Conservation (phyloP, 352 stramenopile genomes). For the Pythium chondricola region DNA sequence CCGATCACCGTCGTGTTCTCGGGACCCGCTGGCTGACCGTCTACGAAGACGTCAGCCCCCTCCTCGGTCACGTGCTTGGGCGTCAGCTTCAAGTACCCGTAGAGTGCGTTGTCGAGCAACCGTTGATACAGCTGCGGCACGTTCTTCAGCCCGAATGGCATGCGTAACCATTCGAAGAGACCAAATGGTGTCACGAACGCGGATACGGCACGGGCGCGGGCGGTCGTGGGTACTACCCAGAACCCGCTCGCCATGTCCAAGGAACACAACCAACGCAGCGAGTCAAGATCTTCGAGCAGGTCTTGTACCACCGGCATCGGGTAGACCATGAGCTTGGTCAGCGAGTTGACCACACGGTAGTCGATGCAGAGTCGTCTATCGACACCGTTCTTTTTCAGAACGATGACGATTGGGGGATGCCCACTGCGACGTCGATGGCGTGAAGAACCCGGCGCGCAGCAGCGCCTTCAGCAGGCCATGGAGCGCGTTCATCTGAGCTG, state of each 20-base stretch:
- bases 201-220: background rate
- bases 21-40: background rate
- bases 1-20: background rate
- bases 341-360: slow-evolving; percentile 7
- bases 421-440: slow-evolving; percentile 3
- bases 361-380: slow-evolving; percentile 12
- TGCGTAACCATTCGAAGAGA: slow-evolving; percentile 16
- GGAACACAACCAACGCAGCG: slow-evolving; percentile 7
- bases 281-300: background rate
- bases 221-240: slow-evolving; percentile 7
- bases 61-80: slow-evolving; percentile 1
- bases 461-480: slow-evolving; percentile 23
- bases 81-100: slow-evolving; percentile 6
- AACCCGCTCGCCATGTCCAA: slow-evolving; percentile 16
- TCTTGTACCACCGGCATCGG: slow-evolving; percentile 1
- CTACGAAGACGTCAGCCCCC: slow-evolving; percentile 5
- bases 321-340: slow-evolving; percentile 9
- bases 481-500: slow-evolving; percentile 14
- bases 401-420: slow-evolving; percentile 12
- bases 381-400: slow-evolving; percentile 14
- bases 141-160: slow-evolving; percentile 19
- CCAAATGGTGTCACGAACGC: slow-evolving; percentile 18
- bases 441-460: slow-evolving; percentile 13
- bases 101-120: slow-evolving; percentile 15
- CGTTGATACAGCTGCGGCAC: slow-evolving; percentile 16